Percentiles rank a stretch among this genome's conserved stretches.
Evolutionary conservation across 257 asterid species (phyloP).

Genomic region (Solanum chiquidenum): DNA sequence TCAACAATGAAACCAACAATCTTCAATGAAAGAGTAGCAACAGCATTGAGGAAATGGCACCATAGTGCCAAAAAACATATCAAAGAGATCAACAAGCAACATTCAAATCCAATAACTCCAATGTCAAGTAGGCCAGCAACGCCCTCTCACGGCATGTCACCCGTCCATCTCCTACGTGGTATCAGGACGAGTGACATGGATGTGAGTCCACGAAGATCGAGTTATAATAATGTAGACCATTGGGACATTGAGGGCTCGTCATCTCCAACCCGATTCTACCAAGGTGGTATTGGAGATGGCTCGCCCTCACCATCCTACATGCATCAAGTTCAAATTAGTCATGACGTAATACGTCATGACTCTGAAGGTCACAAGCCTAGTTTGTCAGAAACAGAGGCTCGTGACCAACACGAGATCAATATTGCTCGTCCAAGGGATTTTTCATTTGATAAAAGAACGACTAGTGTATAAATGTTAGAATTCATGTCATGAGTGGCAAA

Average conservation of each 20-base stretch:
- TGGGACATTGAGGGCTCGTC: constrained; percentile 42
- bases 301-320: constrained; percentile 8
- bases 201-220: constrained; percentile 24
- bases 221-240: constrained; percentile 12
- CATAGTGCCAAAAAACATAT: constrained; percentile 67
- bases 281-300: background rate
- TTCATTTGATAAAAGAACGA: constrained; percentile 30
- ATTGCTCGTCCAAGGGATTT: constrained; percentile 15
- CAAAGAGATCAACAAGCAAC: constrained; percentile 38
- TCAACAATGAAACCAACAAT: constrained; percentile 78
- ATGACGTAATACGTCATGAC: background rate
- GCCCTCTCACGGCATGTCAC: constrained; percentile 58
- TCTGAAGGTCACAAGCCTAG: constrained; percentile 3
- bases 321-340: constrained; percentile 29
- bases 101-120: constrained; percentile 31
- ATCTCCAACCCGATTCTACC: constrained; percentile 29
- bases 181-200: constrained; percentile 33
- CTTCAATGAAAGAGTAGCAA: constrained; percentile 69
- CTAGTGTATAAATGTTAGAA: background rate
- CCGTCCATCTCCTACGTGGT: constrained; percentile 55
- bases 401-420: constrained; percentile 17
- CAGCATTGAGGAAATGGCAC: constrained; percentile 78
- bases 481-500: background rate
- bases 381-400: background rate
- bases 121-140: constrained; percentile 50